Base-by-base conservation (phyloP, 352 stramenopile genomes). In the Aphanomyces astaci region DNA sequence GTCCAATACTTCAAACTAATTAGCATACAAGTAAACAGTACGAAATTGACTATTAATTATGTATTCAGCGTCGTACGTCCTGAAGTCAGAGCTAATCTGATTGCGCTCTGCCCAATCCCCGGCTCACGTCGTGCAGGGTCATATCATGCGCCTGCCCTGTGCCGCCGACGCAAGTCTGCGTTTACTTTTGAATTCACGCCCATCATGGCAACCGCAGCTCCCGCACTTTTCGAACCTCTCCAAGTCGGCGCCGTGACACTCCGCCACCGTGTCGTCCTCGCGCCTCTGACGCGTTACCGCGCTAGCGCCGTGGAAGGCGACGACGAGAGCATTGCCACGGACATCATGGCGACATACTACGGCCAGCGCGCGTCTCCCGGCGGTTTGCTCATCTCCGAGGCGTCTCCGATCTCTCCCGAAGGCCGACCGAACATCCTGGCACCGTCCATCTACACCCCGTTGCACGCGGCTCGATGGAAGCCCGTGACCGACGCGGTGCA, bases 401-500 rank as follows among this genome's bases (percentile, higher is more conserved):
- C 76, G 1, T 83, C 78, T 22, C 76, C 79, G 57, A 87, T 90
- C 63, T 66, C 27, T 36, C 49, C 54, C 10, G 66, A 71, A 56
- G 71, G 67, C 27, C 53, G 64, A 17, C 53, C 40, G 24, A 59
- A 72, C 43, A 62, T 68, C 49, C 30, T 43, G 32, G 62, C 78
- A 7, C 79, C 79, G 9, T 78, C 55, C 22, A 73, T 88, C 28
- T 82, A 81, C 66, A 71, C 46, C 11, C 54, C 77, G 7, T 73
- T 71, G 3, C 80, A 88, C 15, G 72, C 54, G 27, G 39, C 22
- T 0, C 73, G 62, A 0, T 89, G 80, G 81, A 82, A 83, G 22
- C 66, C 67, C 33, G 71, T 89, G 2, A 72, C 77, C 2, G 75
- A 92, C 39, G 59, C 71, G n/a, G 84, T 96, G 3, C 88, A 96